Base-by-base conservation (phyloP, 1,284 basidiomycete genomes). In the Ustilago curta region DNA sequence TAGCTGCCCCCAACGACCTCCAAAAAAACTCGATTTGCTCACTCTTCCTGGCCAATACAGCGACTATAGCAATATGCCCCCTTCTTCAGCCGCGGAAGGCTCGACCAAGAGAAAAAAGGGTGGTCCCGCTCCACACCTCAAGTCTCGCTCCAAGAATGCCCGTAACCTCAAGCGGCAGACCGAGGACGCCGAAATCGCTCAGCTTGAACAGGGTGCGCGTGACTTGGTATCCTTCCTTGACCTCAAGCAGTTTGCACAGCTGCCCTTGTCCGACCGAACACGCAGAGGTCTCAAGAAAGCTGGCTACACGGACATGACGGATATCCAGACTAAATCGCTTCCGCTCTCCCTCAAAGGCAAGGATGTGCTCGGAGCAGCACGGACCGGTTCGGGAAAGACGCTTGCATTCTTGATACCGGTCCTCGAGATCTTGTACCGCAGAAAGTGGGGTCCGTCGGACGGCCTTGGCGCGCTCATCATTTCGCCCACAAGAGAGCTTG, bases 401-500 rank as follows among this genome's bases (percentile, higher is more conserved):
- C 88, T 94, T 21, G 91, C 92, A 0, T 94, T 94, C 85, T 87
- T 94, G 42, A 88, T 94, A 23, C 93, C 92, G 0, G 87, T 91
- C 11, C 88, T 94, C 43, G 92, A 94, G 86, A 87, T 90, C 27
- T 87, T 94, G 27, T 91, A 92, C 79, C 88, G 91, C 49, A 87
- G 87, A 62, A 91, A 90, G 81, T 94, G 93, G 92, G 92, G 92
- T 0, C 90, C 90, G 3, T 89, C 90, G 70, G 93, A 94, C 83
- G 92, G 92, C 8, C 88, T 99, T 4, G 95, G 97, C 11, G 96
- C 95, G 1, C 86, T 99, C 48, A 90, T 99, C 75, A 93, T 99
- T 74, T 95, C 93, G 3, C 97, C 97, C 1, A 99, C 96, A 1
- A 89, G 96, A 61, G 97, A 99, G 86, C 87, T 99, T 57, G 95